Percentiles rank a stretch among this genome's conserved stretches.
Conservation (phyloP, 495 filamentous ascomycete species). For the Neurospora cerealis region DNA sequence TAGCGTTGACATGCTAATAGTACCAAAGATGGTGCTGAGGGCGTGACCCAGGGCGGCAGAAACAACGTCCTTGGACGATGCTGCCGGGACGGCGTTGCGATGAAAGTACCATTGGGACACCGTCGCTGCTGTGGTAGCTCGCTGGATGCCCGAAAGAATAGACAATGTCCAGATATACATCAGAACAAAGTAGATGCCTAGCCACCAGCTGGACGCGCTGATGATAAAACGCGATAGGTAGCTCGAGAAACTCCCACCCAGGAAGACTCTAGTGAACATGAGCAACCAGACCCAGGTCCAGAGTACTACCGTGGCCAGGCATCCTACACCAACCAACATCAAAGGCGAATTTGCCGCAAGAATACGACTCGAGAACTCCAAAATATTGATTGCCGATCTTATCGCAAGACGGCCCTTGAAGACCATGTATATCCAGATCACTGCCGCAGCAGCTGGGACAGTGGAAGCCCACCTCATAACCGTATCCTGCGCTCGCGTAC, state of each 20-base stretch:
- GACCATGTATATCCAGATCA: slow-evolving; percentile 74
- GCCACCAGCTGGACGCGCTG: slow-evolving; percentile 79
- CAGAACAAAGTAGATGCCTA: slow-evolving; percentile 79
- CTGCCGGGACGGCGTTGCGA: slow-evolving; percentile 67
- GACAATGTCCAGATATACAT: slow-evolving; percentile 93
- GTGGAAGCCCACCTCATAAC: slow-evolving; percentile 82
- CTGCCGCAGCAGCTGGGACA: slow-evolving; percentile 61
- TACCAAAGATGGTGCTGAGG: slow-evolving; percentile 79
- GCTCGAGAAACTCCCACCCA: slow-evolving; percentile 65
- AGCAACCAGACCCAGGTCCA: slow-evolving; percentile 96
- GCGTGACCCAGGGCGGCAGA: slow-evolving; percentile 73
- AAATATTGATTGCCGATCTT: slow-evolving; percentile 67
- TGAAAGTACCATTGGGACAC: slow-evolving; percentile 99
- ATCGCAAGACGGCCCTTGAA: slow-evolving; percentile 71
- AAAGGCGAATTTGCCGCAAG: slow-evolving; percentile 76
- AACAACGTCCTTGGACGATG: slow-evolving; percentile 68
- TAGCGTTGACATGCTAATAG: slow-evolving; percentile 76
- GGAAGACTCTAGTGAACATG: slow-evolving; percentile 94
- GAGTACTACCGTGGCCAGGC: slow-evolving; percentile 60
- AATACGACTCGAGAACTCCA: slow-evolving; percentile 85
- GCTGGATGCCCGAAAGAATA: slow-evolving; percentile 75
- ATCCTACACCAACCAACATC: slow-evolving; percentile 69
- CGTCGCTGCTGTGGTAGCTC: slow-evolving; percentile 84
- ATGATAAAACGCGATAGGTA: slow-evolving; percentile 59
- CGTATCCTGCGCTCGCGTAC: slow-evolving; percentile 67